These are phyloP conservation scores for Pleodorina starrii DNA, from an alignment of 139 green algal genomes.

Conservation along the genomic window DNA sequence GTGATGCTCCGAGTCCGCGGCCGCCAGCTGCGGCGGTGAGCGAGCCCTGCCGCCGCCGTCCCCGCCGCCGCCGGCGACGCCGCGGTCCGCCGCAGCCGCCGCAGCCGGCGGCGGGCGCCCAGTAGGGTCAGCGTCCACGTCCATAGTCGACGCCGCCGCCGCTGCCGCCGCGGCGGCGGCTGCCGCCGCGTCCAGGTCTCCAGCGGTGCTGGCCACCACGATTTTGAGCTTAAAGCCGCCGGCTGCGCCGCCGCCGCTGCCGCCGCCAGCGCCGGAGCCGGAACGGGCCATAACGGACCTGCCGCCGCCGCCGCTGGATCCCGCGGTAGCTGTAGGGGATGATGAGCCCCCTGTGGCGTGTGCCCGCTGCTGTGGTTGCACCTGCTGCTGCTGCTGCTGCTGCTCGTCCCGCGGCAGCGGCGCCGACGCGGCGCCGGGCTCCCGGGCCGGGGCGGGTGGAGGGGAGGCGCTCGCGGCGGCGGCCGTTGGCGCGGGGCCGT, in stretches of 20 bases:
- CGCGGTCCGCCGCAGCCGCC: too few relatives aligned
- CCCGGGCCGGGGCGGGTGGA: not conserved
- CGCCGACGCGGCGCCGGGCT: not conserved
- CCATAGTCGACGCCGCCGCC: not conserved
- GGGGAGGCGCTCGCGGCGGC: not conserved
- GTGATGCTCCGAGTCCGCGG: not conserved
- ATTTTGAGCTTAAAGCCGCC: conserved; percentile 58
- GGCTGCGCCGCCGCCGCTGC: not conserved
- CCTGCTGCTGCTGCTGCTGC: conserved; percentile 19
- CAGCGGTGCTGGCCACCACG: conserved; percentile 54
- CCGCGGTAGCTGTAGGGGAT: not conserved
- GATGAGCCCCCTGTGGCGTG: not conserved
- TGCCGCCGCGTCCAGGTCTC: conserved; percentile 28
- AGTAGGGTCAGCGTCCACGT: not conserved
- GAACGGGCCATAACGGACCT: not conserved
- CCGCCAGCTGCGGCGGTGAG: not conserved
- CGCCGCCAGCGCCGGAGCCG: not conserved
- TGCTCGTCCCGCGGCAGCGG: not conserved
- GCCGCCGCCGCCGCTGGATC: not conserved
- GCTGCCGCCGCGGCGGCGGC: not conserved
- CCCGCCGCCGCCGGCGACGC: not conserved
- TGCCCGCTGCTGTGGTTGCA: not conserved
- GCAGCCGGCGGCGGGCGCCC: not conserved
- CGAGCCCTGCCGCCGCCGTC: not conserved
- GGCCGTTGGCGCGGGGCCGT: not conserved